Evolutionary conservation across 2,329 filamentous ascomycete species (phyloP).

Genomic region (Lachnellula cervina): DNA sequence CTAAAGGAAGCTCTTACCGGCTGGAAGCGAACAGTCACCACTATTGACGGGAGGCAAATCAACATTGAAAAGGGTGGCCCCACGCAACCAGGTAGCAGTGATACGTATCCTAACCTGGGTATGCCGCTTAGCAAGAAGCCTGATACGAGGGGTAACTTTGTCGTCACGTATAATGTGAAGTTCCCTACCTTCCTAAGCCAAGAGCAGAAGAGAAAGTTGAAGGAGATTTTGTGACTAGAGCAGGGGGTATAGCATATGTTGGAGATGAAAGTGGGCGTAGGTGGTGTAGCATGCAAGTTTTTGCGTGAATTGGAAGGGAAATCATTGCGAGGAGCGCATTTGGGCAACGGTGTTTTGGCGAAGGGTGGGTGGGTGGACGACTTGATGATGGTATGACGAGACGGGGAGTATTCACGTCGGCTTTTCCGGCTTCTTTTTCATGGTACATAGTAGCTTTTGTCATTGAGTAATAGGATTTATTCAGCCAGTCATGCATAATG

Average conservation of each 20-base stretch:
- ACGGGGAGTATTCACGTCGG: no score
- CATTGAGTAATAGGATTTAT: not conserved
- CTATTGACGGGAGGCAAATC: constrained; percentile 87
- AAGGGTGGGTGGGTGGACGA: not conserved
- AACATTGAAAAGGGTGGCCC: constrained; percentile 75
- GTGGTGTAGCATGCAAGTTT: not conserved
- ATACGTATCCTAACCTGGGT: constrained; percentile 77
- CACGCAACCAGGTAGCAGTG: constrained; percentile 77
- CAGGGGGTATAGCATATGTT: not conserved
- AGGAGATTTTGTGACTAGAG: constrained; percentile 62
- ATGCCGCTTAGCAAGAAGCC: constrained; percentile 96
- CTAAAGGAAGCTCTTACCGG: constrained; percentile 94
- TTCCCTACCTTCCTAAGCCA: constrained; percentile 76
- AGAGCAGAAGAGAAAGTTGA: constrained; percentile 74
- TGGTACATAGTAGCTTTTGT: not conserved
- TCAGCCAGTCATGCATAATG: not conserved
- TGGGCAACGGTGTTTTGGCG: not conserved
- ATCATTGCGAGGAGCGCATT: not conserved
- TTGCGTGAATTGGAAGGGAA: not conserved
- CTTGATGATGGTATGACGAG: not conserved
- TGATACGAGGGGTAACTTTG: constrained; percentile 75
- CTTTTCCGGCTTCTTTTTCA: not conserved
- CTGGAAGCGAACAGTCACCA: constrained; percentile 86
- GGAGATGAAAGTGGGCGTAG: not conserved
- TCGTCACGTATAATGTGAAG: constrained; percentile 87